Evolutionary conservation across 169 alveolate genomes (phyloP).

Genomic region (Amoebophrya sp.): DNA sequence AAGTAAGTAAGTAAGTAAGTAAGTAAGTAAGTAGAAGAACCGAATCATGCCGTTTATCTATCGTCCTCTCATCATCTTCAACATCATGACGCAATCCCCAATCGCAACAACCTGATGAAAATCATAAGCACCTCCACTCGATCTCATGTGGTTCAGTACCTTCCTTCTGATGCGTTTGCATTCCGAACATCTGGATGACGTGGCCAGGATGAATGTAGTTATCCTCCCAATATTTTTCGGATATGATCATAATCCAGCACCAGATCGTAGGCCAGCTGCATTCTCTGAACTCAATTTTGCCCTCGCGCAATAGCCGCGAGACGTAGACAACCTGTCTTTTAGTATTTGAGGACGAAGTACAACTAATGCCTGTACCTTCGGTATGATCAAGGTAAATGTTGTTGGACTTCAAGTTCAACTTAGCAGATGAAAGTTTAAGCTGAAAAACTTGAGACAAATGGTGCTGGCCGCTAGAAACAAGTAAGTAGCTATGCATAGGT

Average conservation of each 20-base stretch:
- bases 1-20: no score
- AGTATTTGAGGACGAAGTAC: no score
- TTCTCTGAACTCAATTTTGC: background rate
- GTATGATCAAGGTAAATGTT: no score
- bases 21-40: no score
- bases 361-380: background rate
- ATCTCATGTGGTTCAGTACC: no score
- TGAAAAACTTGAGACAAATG: background rate
- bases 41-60: no score
- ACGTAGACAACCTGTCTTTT: background rate
- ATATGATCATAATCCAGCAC: background rate
- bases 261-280: background rate
- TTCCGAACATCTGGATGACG: background rate
- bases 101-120: no score
- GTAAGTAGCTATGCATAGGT: background rate
- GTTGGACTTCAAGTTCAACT: background rate
- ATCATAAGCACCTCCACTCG: no score
- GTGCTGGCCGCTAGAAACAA: no score
- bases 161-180: no score
- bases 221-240: constrained; percentile 4
- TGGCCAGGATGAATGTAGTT: constrained; percentile 1
- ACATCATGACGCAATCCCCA: no score
- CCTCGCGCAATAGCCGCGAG: background rate
- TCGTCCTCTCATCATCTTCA: no score
- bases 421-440: background rate